phyloP scores from a whole-genome alignment of 108 stramenopile species.

The Aurantiochytrium sp. region DNA sequence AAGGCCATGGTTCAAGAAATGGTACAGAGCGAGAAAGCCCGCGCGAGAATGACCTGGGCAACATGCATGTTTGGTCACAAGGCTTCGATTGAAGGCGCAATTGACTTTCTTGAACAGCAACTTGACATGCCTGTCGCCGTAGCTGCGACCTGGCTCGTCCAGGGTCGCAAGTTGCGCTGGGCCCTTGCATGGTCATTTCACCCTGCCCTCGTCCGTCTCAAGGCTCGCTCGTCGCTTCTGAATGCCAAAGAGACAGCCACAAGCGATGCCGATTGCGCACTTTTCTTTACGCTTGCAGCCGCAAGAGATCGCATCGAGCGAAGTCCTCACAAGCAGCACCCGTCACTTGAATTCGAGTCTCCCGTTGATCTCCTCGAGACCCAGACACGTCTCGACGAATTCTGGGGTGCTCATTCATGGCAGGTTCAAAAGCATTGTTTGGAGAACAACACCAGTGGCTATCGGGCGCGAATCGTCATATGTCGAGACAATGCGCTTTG shows the following conservation, averaged over 20 bases:
- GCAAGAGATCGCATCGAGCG: neutral
- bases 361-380: neutral
- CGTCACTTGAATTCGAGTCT: neutral
- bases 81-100: neutral
- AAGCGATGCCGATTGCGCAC: neutral
- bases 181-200: neutral
- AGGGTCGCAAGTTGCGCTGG: neutral
- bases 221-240: neutral
- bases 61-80: conserved; percentile 15
- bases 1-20: neutral
- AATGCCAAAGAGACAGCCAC: neutral
- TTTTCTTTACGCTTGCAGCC: neutral
- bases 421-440: neutral
- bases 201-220: neutral
- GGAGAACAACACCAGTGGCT: neutral
- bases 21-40: neutral
- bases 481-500: neutral
- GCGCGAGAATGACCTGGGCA: neutral
- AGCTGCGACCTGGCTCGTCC: neutral
- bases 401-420: neutral
- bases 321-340: neutral
- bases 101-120: neutral
- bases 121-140: neutral
- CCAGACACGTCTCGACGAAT: neutral
- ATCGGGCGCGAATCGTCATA: neutral